Evolutionary conservation across 2,329 filamentous ascomycete species (phyloP).

Genomic region (Xylaria sp.): DNA sequence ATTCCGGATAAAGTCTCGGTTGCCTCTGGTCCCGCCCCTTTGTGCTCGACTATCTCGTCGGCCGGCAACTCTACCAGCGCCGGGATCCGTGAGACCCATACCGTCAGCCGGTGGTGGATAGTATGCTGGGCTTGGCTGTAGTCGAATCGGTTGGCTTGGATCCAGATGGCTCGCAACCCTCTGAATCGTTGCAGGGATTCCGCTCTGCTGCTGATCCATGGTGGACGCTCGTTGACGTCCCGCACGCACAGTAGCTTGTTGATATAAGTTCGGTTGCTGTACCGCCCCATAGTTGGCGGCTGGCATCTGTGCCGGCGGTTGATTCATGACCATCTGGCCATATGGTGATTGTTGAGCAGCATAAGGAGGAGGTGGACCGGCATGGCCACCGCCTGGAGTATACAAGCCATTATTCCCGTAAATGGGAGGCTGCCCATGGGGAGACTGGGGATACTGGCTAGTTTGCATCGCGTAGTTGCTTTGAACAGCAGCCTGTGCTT

Average conservation of each 20-base stretch:
- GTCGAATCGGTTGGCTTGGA: conserved; percentile 89
- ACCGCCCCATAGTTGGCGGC: conserved; percentile 70
- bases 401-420: conserved; percentile 90
- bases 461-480: conserved; percentile 69
- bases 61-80: conserved; percentile 66
- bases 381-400: conserved; percentile 65
- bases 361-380: conserved; percentile 80
- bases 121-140: conserved; percentile 96
- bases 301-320: conserved; percentile 73
- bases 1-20: conserved; percentile 92
- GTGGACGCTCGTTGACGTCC: conserved; percentile 92
- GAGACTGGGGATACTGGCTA: conserved; percentile 62
- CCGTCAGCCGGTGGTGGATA: conserved; percentile 93
- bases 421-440: conserved; percentile 68
- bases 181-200: conserved; percentile 92
- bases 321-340: conserved; percentile 77
- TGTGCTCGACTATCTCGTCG: conserved; percentile 80
- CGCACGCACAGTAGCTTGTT: conserved; percentile 80
- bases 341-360: conserved; percentile 77
- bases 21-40: conserved; percentile 65
- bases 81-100: conserved; percentile 72
- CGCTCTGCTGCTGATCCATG: conserved; percentile 93
- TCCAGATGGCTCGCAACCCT: conserved; percentile 96
- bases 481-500: conserved; percentile 75
- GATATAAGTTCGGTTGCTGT: conserved; percentile 70